Evolutionary conservation across 2,329 filamentous ascomycete species (phyloP), one percentile per base, ranked within the genome.

Genomic region (Venturia nashicola): DNA sequence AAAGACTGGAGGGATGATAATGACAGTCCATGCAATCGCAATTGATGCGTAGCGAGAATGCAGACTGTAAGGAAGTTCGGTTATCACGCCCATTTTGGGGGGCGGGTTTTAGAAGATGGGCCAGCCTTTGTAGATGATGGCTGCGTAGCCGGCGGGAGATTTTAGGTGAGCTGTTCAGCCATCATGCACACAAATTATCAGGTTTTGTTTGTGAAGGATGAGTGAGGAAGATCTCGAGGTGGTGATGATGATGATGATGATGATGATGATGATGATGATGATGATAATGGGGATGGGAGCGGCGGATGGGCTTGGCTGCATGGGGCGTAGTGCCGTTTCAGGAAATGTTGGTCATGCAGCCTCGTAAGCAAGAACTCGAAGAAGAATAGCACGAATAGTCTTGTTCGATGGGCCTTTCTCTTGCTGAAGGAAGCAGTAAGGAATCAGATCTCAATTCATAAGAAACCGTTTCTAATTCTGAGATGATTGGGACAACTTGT

Each of bases 1-100:
- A 34, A 65, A 62, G 14, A 65, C 36, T 9, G 63, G 63, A 23
- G 63, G 63, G 16, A 65, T 62, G 63, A 62, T 43, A 43, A 64
- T 64, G 55, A 64, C 54, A 7, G 54, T 64, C 62, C 62, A 64
- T 12, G 62, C 55, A 20, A 61, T 44, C 4, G 62, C 62, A 16
- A 64, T 64, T 3, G 34, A 23, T 18, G 51, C 39, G 36, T 64
- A 60, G 20, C 62, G 62, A 36, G 20, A 32, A 34, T 61, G 62
- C n/a, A 64, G 40, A 27, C 54, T 64, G 62, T 64, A 64, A 12
- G 62, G 62, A 3, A 64, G 42, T 32, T 64, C 62, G 27, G 51
- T 34, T 57, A 57, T 57, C 18, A 27, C 51, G 23, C 51, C 51
- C 51, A 57, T 57, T 9, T 16, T 36, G 5, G 18, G 18, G 51